phyloP scores from a whole-genome alignment of 1,139 yeast genomes.

The Geotrichum restrictum region DNA sequence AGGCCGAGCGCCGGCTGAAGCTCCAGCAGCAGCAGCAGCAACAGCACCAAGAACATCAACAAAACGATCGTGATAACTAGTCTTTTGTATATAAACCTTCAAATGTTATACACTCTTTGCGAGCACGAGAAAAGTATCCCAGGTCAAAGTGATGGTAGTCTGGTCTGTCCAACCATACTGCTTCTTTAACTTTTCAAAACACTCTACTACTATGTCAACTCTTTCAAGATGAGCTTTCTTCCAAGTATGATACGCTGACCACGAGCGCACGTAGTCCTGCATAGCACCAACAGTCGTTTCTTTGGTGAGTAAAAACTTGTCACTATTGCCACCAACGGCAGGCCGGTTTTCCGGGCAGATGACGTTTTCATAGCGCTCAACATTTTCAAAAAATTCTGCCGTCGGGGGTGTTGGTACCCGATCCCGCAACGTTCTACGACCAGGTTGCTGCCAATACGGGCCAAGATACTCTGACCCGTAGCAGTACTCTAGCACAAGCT shows the following conservation, averaged over 20 bases:
- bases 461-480: conserved; percentile 54
- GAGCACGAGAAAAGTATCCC: conserved; percentile 57
- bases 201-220: conserved; percentile 37
- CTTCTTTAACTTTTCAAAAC: conserved; percentile 45
- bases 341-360: conserved; percentile 31
- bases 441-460: conserved; percentile 73
- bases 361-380: conserved; percentile 34
- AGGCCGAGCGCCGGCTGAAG: conserved; percentile 39
- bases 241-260: conserved; percentile 69
- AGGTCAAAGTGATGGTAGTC: conserved; percentile 47
- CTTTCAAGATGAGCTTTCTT: conserved; percentile 39
- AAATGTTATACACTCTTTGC: conserved; percentile 27
- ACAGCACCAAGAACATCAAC: neutral
- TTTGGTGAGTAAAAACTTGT: conserved; percentile 8
- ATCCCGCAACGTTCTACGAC: conserved; percentile 49
- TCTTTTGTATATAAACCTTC: neutral
- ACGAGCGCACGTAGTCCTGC: conserved; percentile 37
- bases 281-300: conserved; percentile 42
- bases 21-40: neutral
- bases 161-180: conserved; percentile 47
- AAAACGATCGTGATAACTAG: neutral
- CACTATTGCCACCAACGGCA: neutral
- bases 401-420: conserved; percentile 45
- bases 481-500: conserved; percentile 42
- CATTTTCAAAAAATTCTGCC: conserved; percentile 41